Percentiles rank a stretch among this genome's conserved stretches.
These are phyloP conservation scores for Aspergillus piperis DNA, from an alignment of 2,329 filamentous ascomycete species.

Conservation along the genomic window DNA sequence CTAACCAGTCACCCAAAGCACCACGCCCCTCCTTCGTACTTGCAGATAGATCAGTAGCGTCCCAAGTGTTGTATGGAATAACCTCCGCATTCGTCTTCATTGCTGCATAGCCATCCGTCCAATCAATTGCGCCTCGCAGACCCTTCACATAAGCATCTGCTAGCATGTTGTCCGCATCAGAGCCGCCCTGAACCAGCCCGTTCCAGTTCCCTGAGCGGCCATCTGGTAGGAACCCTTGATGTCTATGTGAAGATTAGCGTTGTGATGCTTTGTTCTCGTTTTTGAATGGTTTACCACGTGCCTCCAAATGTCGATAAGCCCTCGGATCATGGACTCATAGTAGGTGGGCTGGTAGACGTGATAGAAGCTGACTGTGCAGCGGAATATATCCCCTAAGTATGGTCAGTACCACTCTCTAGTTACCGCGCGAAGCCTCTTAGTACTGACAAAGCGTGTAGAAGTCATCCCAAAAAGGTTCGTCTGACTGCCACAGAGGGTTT, in stretches of 20 bases:
- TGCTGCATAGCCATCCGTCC: slow-evolving; percentile 63
- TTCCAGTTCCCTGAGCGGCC: slow-evolving; percentile 69
- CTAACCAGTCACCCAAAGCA: slow-evolving; percentile 68
- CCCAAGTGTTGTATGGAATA: slow-evolving; percentile 62
- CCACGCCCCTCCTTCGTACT: slow-evolving; percentile 70
- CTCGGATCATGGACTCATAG: slow-evolving; percentile 67
- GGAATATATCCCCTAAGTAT: slow-evolving; percentile 61
- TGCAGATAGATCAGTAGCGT: slow-evolving; percentile 54
- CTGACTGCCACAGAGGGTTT: slow-evolving; percentile 65
- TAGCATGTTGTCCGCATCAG: slow-evolving; percentile 70
- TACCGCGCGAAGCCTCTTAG: slow-evolving; percentile 19
- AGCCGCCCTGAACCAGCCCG: slow-evolving; percentile 63
- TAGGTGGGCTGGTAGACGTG: slow-evolving; percentile 65
- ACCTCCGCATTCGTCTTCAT: slow-evolving; percentile 69
- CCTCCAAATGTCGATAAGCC: slow-evolving; percentile 68
- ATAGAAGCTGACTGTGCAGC: slow-evolving; percentile 65
- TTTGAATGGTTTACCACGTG: slow-evolving; percentile 28
- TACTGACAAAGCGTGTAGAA: slow-evolving; percentile 58
- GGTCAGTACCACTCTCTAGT: slow-evolving; percentile 14
- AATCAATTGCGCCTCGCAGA: slow-evolving; percentile 63
- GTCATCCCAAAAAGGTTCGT: slow-evolving; percentile 70
- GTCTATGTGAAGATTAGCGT: slow-evolving; percentile 15
- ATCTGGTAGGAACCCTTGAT: slow-evolving; percentile 64
- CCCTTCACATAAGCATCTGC: slow-evolving; percentile 73
- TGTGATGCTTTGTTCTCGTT: too few relatives aligned